phyloP scores from a whole-genome alignment of 306 rosid species.

The Lablab purpureus region DNA sequence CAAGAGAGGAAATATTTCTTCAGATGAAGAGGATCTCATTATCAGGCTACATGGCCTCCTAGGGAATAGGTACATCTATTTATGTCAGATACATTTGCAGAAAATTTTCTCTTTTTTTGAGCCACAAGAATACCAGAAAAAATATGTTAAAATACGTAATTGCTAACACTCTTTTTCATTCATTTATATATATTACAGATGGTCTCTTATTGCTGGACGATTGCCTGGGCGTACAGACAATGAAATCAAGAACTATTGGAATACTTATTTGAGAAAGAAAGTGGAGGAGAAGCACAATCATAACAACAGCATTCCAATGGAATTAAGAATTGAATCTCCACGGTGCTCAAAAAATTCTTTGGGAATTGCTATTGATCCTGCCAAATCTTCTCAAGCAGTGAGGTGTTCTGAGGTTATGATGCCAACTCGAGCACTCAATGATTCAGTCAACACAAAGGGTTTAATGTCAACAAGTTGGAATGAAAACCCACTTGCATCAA shows the following conservation, averaged over 20 bases:
- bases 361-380: not conserved
- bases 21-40: slow-evolving; percentile 29
- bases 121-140: not conserved
- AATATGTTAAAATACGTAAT: no score
- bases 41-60: slow-evolving; percentile 22
- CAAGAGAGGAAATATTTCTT: slow-evolving; percentile 30
- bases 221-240: slow-evolving; percentile 20
- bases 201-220: slow-evolving; percentile 27
- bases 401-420: not conserved
- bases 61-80: slow-evolving; percentile 1
- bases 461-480: no score
- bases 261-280: slow-evolving; percentile 27
- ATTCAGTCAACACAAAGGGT: not conserved
- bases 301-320: not conserved
- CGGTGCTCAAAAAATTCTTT: not conserved
- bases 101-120: not conserved
- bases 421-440: not conserved
- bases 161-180: not conserved
- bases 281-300: not conserved
- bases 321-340: not conserved
- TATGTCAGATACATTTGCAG: not conserved
- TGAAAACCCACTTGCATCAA: not conserved
- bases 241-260: slow-evolving; percentile 31
- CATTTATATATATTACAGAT: not conserved
- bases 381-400: not conserved